Conservation (phyloP, 1,284 basidiomycete genomes). For the Tilletia walkeri region DNA sequence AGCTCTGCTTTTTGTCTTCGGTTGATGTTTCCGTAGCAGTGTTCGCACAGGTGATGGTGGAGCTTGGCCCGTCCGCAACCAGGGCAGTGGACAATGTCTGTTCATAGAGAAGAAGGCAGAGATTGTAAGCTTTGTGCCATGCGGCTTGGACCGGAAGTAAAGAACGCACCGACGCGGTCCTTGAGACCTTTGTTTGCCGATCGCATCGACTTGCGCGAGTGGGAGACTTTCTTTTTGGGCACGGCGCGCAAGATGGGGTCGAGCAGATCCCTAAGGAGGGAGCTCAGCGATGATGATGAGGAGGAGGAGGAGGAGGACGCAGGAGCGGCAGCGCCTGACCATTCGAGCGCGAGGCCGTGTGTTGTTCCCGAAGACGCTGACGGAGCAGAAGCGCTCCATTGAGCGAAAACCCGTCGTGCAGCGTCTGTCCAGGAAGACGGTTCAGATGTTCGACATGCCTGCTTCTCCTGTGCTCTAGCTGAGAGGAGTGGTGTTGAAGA, state of each 20-base stretch:
- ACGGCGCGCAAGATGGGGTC: slow-evolving; percentile 74
- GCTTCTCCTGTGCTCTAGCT: neutral
- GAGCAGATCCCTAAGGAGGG: slow-evolving; percentile 10
- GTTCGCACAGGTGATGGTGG: slow-evolving; percentile 81
- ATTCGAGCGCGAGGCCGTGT: neutral
- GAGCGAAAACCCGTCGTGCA: too few species aligned
- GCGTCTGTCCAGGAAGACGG: neutral
- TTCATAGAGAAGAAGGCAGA: neutral
- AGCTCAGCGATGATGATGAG: neutral
- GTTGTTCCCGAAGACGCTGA: neutral
- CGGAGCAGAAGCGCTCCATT: neutral
- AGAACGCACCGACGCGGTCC: slow-evolving; percentile 82
- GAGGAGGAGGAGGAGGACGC: slow-evolving; percentile 7
- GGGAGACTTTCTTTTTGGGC: slow-evolving; percentile 90
- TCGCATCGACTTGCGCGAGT: slow-evolving; percentile 92
- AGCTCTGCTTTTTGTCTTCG: slow-evolving; percentile 60
- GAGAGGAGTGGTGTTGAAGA: neutral
- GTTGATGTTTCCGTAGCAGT: slow-evolving; percentile 76
- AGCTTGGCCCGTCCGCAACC: slow-evolving; percentile 85
- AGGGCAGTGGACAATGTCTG: slow-evolving; percentile 88
- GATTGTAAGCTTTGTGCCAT: neutral
- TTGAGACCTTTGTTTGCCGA: slow-evolving; percentile 90
- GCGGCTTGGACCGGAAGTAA: too few species aligned
- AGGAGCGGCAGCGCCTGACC: neutral
- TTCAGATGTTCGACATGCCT: neutral